These are phyloP conservation scores for Theileria equi DNA, from an alignment of 169 alveolate species.

Conservation along the genomic window DNA sequence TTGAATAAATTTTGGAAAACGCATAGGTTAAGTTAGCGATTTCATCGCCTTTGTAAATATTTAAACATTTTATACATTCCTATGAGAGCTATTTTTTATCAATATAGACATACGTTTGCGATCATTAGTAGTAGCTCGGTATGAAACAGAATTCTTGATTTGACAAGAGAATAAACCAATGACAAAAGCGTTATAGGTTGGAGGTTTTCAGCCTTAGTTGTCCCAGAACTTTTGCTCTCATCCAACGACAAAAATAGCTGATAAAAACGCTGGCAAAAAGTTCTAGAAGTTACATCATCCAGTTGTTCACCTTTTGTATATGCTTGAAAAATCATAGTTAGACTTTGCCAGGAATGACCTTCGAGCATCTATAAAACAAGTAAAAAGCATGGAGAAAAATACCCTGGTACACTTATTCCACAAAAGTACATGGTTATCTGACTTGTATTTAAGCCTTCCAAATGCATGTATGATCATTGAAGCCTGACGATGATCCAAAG, in stretches of 20 bases:
- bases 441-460: slow-evolving; percentile 34
- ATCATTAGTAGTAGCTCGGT: slow-evolving; percentile 4
- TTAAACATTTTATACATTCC: slow-evolving; percentile 10
- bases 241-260: slow-evolving; percentile 14
- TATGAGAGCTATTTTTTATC: not conserved
- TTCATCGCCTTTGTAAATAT: slow-evolving; percentile 38
- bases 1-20: slow-evolving; percentile 19
- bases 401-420: slow-evolving; percentile 43
- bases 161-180: slow-evolving; percentile 48
- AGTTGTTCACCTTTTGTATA: slow-evolving; percentile 42
- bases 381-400: too few relatives aligned
- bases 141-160: slow-evolving; percentile 16
- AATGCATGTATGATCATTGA: slow-evolving; percentile 65
- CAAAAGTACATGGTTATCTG: slow-evolving; percentile 5
- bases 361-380: too few relatives aligned
- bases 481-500: slow-evolving; percentile 29
- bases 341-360: slow-evolving; percentile 53
- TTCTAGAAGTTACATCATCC: slow-evolving; percentile 4
- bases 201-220: too few relatives aligned
- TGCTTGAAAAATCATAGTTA: slow-evolving; percentile 60
- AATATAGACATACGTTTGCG: slow-evolving; percentile 23
- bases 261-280: slow-evolving; percentile 18
- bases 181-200: slow-evolving; percentile 44
- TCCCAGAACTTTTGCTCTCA: too few relatives aligned
- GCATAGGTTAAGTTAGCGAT: slow-evolving; percentile 35